A percentile compares a stretch with the other conserved stretches of the same genome.
Conservation (phyloP, 176 grass and related monocot genomes). For the Dactylis glomerata region DNA sequence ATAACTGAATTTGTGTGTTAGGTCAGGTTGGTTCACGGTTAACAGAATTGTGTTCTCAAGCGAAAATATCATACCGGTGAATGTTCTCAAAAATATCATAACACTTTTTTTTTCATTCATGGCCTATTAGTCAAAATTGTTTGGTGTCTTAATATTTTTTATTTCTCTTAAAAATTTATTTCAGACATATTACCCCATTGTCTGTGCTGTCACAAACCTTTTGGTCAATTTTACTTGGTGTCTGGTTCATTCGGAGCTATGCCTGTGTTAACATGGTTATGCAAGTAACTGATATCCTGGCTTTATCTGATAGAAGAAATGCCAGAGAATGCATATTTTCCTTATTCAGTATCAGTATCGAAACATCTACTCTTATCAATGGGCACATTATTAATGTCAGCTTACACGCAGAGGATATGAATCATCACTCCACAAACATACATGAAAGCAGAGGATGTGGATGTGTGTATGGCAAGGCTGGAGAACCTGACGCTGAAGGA, state of each 20-base stretch:
- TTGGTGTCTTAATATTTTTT: neutral
- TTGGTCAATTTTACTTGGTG: slow-evolving; percentile 90
- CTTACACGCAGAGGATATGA: slow-evolving; percentile 90
- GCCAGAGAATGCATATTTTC: neutral
- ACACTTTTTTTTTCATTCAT: neutral
- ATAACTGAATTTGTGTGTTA: too few relatives aligned
- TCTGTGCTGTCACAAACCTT: slow-evolving; percentile 89
- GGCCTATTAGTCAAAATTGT: neutral
- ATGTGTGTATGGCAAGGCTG: too few relatives aligned
- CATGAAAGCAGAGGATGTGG: too few relatives aligned
- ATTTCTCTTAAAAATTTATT: neutral
- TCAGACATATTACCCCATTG: slow-evolving; percentile 76
- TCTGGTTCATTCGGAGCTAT: slow-evolving; percentile 93
- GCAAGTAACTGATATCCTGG: neutral
- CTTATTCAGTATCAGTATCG: neutral
- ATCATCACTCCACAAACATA: slow-evolving; percentile 79
- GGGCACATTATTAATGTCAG: slow-evolving; percentile 28
- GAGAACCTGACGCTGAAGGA: too few relatives aligned
- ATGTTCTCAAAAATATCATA: neutral
- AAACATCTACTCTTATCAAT: neutral
- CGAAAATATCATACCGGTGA: too few relatives aligned
- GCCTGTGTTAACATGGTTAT: slow-evolving; percentile 84
- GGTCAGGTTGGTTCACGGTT: too few relatives aligned
- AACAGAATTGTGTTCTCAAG: too few relatives aligned
- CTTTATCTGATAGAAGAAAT: neutral